Conservation (phyloP, 306 rosid genomes). For the Hylodesmum podocarpum region DNA sequence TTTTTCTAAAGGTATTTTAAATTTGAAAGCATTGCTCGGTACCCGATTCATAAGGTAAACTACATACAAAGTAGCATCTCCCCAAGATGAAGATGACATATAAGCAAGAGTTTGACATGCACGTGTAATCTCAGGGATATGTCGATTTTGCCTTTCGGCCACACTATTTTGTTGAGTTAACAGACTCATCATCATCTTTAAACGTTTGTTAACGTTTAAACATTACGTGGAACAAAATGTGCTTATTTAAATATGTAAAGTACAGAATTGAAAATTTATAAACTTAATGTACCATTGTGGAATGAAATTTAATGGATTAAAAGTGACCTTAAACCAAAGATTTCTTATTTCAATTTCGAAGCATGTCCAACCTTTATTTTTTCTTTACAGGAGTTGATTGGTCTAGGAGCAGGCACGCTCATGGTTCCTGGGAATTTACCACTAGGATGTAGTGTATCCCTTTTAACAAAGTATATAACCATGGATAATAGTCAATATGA, state of each 20-base stretch:
- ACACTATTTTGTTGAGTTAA: not conserved
- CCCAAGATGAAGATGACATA: not conserved
- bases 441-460: conserved; percentile 33
- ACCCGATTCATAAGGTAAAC: not conserved
- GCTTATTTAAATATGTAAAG: too few species aligned
- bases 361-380: too few species aligned
- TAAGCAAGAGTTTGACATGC: not conserved
- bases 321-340: too few species aligned
- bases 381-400: conserved; percentile 46
- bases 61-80: not conserved
- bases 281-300: too few species aligned
- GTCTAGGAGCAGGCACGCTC: conserved; percentile 46
- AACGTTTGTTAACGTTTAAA: too few species aligned
- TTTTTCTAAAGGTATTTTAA: not conserved
- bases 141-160: not conserved
- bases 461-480: conserved; percentile 35
- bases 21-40: not conserved
- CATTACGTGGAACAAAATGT: too few species aligned
- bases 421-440: conserved; percentile 56
- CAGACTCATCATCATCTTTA: too few species aligned
- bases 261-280: too few species aligned
- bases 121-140: not conserved
- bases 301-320: too few species aligned
- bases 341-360: too few species aligned
- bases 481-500: conserved; percentile 34